Base-by-base conservation (phyloP, 805 yeast species). In the Candida vaughaniae region DNA sequence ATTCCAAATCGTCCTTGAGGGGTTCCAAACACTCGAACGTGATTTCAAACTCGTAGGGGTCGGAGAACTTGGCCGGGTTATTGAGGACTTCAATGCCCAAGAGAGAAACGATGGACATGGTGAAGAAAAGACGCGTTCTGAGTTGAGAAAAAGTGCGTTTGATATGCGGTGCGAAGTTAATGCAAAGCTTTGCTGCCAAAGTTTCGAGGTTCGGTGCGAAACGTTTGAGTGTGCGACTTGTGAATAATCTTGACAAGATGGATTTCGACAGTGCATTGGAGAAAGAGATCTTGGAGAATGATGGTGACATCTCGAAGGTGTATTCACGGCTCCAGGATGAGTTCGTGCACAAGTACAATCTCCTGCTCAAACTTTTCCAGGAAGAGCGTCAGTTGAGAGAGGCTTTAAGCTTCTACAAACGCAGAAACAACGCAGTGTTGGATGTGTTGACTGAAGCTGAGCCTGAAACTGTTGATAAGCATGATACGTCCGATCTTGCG, bases 1-100 rank as follows among this genome's bases (percentile, higher is more conserved):
- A 93, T 60, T 93, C 99, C 40, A 93, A 71, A 60, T 93, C 99
- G 53, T 85, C 89, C 52, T 79, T 86, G 48, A 93, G 69, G 1
- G 96, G 89, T 60, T 93, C 99, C 31, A 91, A 67, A 61, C 99
- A 93, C 62, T 93, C 99, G 55, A 93, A 93, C 0, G 99, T 93
- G 62, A 93, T 93, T 60, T 93, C 98, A 57, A 93, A 90, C 58
- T 93, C 95, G 51, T 93, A 93, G 2, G 97, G 86, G 53, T 87
- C 97, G 3, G 86, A 73, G 69, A 93, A 93, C 47, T 83, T 79
- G 4, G 98, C 97, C 3, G 99, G 99, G 53, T 93, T 93, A 59
- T 88, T 91, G 39, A 91, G 73, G 19, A 93, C 96, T 51, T 86
- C 85, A 43, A 93, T 89, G 35, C 96, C 96, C 36, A 91, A 69